phyloP scores from a whole-genome alignment of 805 yeast genomes.

The Lachancea cidri region DNA sequence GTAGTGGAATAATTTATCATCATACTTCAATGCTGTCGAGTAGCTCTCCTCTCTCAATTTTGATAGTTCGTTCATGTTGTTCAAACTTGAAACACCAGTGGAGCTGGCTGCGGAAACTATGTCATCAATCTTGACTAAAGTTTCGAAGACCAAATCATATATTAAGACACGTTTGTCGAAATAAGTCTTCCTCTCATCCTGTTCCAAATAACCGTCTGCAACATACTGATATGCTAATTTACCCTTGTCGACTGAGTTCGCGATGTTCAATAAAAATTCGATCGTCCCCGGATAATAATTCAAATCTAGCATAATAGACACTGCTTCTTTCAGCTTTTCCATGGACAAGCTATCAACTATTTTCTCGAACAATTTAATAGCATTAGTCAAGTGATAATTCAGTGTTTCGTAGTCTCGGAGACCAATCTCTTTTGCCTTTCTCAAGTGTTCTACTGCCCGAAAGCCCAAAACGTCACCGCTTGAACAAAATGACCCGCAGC shows the following conservation, averaged over 20 bases:
- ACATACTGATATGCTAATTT: conserved; percentile 54
- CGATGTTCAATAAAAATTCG: conserved; percentile 71
- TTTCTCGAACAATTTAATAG: conserved; percentile 70
- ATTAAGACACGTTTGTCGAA: conserved; percentile 52
- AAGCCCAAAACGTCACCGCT: conserved; percentile 89
- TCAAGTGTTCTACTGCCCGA: conserved; percentile 87
- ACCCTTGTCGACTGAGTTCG: conserved; percentile 60
- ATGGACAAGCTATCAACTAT: conserved; percentile 72
- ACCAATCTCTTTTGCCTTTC: conserved; percentile 76
- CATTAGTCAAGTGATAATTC: conserved; percentile 61
- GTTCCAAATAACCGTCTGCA: conserved; percentile 44
- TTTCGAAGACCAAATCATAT: conserved; percentile 69
- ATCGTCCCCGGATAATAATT: conserved; percentile 83
- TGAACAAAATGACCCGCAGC: conserved; percentile 93
- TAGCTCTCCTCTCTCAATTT: conserved; percentile 69
- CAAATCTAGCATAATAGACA: conserved; percentile 68
- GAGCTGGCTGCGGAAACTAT: conserved; percentile 42
- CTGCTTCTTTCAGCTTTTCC: conserved; percentile 78
- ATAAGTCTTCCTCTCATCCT: conserved; percentile 47
- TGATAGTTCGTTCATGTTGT: conserved; percentile 39
- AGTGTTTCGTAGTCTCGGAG: conserved; percentile 65
- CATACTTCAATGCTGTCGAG: conserved; percentile 62
- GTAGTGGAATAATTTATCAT: conserved; percentile 85
- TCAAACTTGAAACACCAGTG: conserved; percentile 16
- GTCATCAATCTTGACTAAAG: conserved; percentile 67